Percentiles rank a stretch among this genome's conserved stretches.
Conservation (phyloP, 257 asterid genomes). For the Nicotiana paniculata region DNA sequence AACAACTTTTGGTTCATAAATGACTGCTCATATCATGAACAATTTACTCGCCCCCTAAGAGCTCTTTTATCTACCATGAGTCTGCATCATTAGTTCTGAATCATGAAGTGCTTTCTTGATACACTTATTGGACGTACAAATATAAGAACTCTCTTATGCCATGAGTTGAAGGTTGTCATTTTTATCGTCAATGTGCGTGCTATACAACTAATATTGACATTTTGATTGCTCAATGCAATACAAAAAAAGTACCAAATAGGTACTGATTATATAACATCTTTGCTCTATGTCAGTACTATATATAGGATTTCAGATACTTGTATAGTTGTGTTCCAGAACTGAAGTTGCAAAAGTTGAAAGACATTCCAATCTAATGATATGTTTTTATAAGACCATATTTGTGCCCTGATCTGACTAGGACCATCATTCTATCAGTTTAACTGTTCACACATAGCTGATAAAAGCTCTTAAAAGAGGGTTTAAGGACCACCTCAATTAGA, state of each 20-base stretch:
- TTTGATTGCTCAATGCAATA: background rate
- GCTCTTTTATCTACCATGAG: background rate
- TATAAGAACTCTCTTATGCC: background rate
- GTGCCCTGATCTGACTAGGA: background rate
- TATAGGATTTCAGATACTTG: background rate
- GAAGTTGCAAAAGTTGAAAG: background rate
- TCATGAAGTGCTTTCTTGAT: background rate
- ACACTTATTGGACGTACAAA: background rate
- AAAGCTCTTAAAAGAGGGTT: background rate
- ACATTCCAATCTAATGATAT: background rate
- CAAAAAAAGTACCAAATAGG: background rate
- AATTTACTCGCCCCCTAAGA: background rate
- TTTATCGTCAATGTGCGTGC: background rate
- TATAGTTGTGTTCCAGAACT: background rate
- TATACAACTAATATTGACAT: background rate
- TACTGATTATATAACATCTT: background rate
- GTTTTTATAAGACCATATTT: background rate
- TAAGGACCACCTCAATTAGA: slow-evolving; percentile 25
- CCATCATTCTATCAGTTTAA: background rate
- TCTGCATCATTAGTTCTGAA: background rate
- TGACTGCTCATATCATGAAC: background rate
- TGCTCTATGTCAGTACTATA: background rate
- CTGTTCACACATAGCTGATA: background rate
- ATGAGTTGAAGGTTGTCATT: background rate
- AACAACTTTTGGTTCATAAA: background rate